Conservation (phyloP, 2,329 filamentous ascomycete species). For the Penicillium sclerotiorum region DNA sequence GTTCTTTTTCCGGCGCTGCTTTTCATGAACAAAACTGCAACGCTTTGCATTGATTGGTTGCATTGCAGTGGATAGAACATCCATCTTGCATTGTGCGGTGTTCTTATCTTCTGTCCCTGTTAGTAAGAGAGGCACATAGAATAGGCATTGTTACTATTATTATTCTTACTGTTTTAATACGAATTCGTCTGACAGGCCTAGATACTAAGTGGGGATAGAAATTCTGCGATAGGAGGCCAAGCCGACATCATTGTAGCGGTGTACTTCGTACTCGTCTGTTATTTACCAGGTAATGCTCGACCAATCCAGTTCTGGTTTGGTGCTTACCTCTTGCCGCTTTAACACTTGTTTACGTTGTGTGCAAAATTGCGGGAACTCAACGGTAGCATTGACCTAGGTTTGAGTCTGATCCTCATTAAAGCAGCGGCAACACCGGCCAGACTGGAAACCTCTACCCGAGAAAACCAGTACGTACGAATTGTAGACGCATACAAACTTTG, state of each 20-base stretch:
- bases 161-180: not conserved
- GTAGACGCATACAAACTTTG: no score
- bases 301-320: no score
- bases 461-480: no score
- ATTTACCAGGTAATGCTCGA: not conserved
- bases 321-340: no score
- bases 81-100: conserved; percentile 13
- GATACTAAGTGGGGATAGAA: not conserved
- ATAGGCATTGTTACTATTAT: not conserved
- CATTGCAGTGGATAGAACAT: conserved; percentile 6
- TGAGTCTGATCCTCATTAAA: no score
- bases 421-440: no score
- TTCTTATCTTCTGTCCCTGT: conserved; percentile 4
- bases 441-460: no score
- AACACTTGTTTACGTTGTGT: no score
- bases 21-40: not conserved
- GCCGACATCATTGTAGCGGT: conserved; percentile 24
- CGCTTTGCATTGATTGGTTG: conserved; percentile 11
- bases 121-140: not conserved
- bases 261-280: no score
- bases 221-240: not conserved
- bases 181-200: not conserved
- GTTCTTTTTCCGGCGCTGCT: not conserved
- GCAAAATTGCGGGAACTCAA: no score
- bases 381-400: no score